Conservation (phyloP, 768 basidiomycete species). For the Naematelia aurantialba region DNA sequence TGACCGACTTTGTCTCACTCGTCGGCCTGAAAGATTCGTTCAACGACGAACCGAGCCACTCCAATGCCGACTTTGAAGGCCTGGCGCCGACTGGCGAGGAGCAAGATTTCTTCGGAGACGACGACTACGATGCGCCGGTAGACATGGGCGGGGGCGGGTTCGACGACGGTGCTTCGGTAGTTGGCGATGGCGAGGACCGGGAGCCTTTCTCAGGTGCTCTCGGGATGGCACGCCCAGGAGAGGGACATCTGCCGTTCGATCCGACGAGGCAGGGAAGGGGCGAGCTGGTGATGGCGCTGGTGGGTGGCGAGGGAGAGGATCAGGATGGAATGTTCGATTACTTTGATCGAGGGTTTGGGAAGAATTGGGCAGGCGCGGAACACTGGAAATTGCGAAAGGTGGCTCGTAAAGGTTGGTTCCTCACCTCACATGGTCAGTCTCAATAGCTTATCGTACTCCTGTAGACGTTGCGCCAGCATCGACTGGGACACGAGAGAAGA, state of each 20-base stretch:
- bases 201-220: slow-evolving; percentile 48
- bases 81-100: slow-evolving; percentile 16
- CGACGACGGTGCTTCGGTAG: slow-evolving; percentile 39
- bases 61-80: slow-evolving; percentile 1
- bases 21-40: slow-evolving; percentile 33
- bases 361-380: slow-evolving; percentile 98
- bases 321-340: slow-evolving; percentile 70
- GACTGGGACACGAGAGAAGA: slow-evolving; percentile 50
- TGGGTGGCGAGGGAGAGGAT: slow-evolving; percentile 59
- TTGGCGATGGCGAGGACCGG: slow-evolving; percentile 54
- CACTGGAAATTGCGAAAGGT: slow-evolving; percentile 92
- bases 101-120: slow-evolving; percentile 49
- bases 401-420: slow-evolving; percentile 66
- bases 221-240: slow-evolving; percentile 39
- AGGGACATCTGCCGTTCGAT: slow-evolving; percentile 71
- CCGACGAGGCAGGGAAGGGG: slow-evolving; percentile 65
- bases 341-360: slow-evolving; percentile 75
- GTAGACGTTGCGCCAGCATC: slow-evolving; percentile 51
- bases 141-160: slow-evolving; percentile 39
- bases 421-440: neutral
- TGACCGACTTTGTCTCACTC: slow-evolving; percentile 58
- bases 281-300: slow-evolving; percentile 83
- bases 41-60: slow-evolving; percentile 16
- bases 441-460: slow-evolving; percentile 14
- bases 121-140: slow-evolving; percentile 34